Base-by-base conservation (phyloP, 2,329 filamentous ascomycete genomes). In the Sclerotinia trifoliorum region DNA sequence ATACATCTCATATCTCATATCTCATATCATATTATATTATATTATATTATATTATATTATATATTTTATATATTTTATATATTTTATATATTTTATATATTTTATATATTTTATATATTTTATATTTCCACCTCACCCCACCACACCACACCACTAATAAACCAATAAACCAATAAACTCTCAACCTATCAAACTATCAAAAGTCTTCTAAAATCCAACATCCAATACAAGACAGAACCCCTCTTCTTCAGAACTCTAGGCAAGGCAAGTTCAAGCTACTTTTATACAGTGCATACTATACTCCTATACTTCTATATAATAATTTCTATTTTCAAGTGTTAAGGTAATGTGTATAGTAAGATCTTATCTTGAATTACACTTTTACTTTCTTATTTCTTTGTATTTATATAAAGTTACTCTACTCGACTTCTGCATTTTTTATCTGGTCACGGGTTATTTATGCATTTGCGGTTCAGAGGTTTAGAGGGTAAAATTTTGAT, bases 331-430 rank as follows among this genome's bases (percentile, higher is more conserved):
- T 10, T 39, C 29, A 6, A 74, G 65, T 2, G 5, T 5, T 29
- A 15, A 15, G 39, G 3, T 42, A 13, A 70, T 35, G 26, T 74
- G 73, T 49, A 74, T 51, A 4, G 52, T 72, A 7, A n/a, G n/a
- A n/a, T n/a, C 29, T 29, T 29, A 29, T 71, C 73, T 46, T 73
- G 73, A 3, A 69, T 70, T 2, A 44, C 63, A 13, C 49, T 68
- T 29, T n/a, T 15, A 78, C 72, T 39, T 39, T 29, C 29, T 29
- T 1, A 35, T 32, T 69, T 65, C 11, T 48, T 42, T 2, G 72
- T 67, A 55, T 72, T 67, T 26, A 70, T 29, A 51, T 70, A 32
- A 29, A 5, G 29, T 2, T 29, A 73, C 6, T 46, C 26, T 35
- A 73, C 6, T 46, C 42, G 8, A 71, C 2, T 17, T 67, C 44